phyloP scores from a whole-genome alignment of 2,329 filamentous ascomycete genomes.

The Pyricularia sp. region DNA sequence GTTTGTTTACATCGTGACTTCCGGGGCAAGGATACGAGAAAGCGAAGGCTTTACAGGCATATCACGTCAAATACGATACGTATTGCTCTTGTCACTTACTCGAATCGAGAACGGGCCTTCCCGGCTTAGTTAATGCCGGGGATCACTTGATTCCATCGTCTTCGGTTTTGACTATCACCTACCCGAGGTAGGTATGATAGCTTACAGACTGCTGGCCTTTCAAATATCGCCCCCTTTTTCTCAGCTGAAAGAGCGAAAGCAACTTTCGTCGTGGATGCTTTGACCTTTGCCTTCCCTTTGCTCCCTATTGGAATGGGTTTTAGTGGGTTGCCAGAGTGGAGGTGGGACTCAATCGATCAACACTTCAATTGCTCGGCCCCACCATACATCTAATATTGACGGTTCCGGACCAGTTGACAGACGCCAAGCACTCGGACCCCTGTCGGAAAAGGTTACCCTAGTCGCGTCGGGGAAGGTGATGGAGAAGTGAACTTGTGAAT shows the following conservation, averaged over 20 bases:
- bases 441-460: neutral
- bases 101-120: neutral
- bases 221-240: neutral
- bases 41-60: neutral
- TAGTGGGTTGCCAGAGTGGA: neutral
- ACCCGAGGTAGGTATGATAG: neutral
- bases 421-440: neutral
- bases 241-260: neutral
- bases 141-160: neutral
- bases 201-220: neutral
- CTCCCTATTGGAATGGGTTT: neutral
- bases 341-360: neutral
- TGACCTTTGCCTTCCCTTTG: too few relatives aligned
- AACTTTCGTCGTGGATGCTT: neutral
- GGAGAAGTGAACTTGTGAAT: neutral
- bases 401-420: neutral
- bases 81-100: neutral
- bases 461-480: neutral
- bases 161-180: neutral
- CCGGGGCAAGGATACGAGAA: too few relatives aligned
- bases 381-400: neutral
- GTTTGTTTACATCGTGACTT: too few relatives aligned
- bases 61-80: neutral
- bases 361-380: neutral
- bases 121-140: neutral